Conservation (phyloP, 768 basidiomycete species). For the Mycena leptocephala region DNA sequence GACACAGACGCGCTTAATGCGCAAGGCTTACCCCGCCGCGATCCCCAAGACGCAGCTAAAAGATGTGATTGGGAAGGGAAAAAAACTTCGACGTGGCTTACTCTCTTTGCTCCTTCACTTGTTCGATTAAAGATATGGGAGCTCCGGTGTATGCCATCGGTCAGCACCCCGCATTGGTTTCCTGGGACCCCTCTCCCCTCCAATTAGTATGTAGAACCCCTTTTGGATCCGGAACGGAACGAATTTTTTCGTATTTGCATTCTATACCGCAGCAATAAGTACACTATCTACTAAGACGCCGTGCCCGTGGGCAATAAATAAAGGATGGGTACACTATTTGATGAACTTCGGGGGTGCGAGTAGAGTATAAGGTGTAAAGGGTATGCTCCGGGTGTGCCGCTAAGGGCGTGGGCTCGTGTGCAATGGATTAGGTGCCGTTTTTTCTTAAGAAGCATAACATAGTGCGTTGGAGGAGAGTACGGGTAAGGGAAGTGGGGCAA, state of each 20-base stretch:
- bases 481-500: conserved; percentile 5
- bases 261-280: conserved; percentile 11
- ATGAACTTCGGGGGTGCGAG: conserved; percentile 1
- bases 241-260: conserved; percentile 12
- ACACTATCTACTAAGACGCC: conserved; percentile 6
- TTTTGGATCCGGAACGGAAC: conserved; percentile 10
- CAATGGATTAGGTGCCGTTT: conserved; percentile 4
- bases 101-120: conserved; percentile 10
- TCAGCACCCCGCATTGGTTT: conserved; percentile 11
- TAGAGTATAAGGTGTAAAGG: conserved; percentile 8
- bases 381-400: conserved; percentile 4
- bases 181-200: conserved; percentile 7
- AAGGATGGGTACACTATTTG: conserved; percentile 8
- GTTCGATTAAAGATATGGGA: conserved; percentile 4
- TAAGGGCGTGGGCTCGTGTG: conserved; percentile 4
- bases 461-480: conserved; percentile 9
- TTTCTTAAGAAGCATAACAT: conserved; percentile 7
- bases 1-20: background rate
- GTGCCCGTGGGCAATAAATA: conserved; percentile 11
- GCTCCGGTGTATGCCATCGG: conserved; percentile 2
- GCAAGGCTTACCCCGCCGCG: background rate
- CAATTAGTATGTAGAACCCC: conserved; percentile 9
- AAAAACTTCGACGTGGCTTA: conserved; percentile 11
- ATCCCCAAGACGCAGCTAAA: too few species aligned
- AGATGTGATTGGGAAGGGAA: background rate